Percentiles rank a stretch among this genome's conserved stretches.
Evolutionary conservation across 169 alveolate species (phyloP).

Genomic region (Haemoproteus tartakovskyi): DNA sequence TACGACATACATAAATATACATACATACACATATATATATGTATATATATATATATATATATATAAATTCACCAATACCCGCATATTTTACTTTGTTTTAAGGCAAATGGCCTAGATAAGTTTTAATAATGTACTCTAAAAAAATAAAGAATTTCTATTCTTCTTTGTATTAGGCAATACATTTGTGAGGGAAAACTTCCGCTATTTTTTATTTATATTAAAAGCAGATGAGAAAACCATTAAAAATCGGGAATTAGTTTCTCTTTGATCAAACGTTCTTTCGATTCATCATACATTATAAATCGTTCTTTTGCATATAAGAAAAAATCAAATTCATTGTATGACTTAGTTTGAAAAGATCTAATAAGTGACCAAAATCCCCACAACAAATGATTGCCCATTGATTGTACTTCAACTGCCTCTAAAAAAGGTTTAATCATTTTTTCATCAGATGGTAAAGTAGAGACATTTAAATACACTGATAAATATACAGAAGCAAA

Average conservation of each 20-base stretch:
- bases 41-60: no score
- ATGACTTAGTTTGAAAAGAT: conserved; percentile 53
- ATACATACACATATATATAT: no score
- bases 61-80: no score
- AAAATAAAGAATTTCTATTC: no score
- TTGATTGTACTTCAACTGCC: conserved; percentile 71
- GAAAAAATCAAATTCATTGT: conserved; percentile 69
- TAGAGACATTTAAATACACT: conserved; percentile 56
- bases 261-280: conserved; percentile 21
- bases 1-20: no score
- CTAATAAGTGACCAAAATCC: conserved; percentile 75
- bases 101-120: no score
- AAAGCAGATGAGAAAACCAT: no score
- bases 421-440: conserved; percentile 67
- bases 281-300: conserved; percentile 38
- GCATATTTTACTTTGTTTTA: no score
- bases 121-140: no score
- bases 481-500: conserved; percentile 76
- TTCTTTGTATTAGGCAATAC: no score
- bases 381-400: conserved; percentile 77
- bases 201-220: no score
- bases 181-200: no score
- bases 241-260: conserved; percentile 38
- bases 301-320: conserved; percentile 60
- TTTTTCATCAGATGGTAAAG: conserved; percentile 29